phyloP scores from a whole-genome alignment of 1,284 basidiomycete genomes.

The Naganishia albida region DNA sequence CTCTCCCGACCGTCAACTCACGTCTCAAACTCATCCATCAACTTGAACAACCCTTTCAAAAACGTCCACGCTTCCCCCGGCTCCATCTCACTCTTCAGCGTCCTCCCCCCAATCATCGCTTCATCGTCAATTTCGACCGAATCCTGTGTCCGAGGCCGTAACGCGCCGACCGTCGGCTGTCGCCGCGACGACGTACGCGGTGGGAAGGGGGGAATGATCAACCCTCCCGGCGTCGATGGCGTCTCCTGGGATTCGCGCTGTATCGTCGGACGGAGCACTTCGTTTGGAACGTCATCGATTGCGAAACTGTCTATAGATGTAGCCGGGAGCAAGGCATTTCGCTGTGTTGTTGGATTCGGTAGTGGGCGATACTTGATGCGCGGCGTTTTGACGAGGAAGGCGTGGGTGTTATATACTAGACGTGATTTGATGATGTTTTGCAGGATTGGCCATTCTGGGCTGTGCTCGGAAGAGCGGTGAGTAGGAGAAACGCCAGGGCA shows the following conservation, averaged over 20 bases:
- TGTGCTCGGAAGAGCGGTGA: conserved; percentile 45
- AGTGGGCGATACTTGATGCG: conserved; percentile 35
- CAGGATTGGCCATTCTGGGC: conserved; percentile 72
- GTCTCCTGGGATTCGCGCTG: conserved; percentile 38
- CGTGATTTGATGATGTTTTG: conserved; percentile 71
- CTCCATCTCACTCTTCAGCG: conserved; percentile 58
- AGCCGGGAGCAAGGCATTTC: conserved; percentile 33
- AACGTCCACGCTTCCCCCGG: conserved; percentile 65
- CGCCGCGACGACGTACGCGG: conserved; percentile 44
- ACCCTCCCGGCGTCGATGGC: conserved; percentile 60
- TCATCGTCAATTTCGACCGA: conserved; percentile 47
- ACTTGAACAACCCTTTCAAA: conserved; percentile 63
- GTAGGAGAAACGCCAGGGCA: background rate
- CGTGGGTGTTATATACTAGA: conserved; percentile 52
- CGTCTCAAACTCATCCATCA: conserved; percentile 70
- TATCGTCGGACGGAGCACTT: conserved; percentile 41
- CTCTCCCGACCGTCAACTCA: conserved; percentile 34
- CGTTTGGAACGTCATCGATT: conserved; percentile 52
- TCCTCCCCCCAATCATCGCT: conserved; percentile 56
- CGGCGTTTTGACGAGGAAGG: conserved; percentile 35
- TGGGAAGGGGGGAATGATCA: conserved; percentile 77
- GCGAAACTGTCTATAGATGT: conserved; percentile 30
- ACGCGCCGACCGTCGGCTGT: conserved; percentile 27
- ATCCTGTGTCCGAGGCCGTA: conserved; percentile 31
- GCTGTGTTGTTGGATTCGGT: conserved; percentile 32